Conservation (phyloP, 2,329 filamentous ascomycete genomes). For the Aspergillus flavus region DNA sequence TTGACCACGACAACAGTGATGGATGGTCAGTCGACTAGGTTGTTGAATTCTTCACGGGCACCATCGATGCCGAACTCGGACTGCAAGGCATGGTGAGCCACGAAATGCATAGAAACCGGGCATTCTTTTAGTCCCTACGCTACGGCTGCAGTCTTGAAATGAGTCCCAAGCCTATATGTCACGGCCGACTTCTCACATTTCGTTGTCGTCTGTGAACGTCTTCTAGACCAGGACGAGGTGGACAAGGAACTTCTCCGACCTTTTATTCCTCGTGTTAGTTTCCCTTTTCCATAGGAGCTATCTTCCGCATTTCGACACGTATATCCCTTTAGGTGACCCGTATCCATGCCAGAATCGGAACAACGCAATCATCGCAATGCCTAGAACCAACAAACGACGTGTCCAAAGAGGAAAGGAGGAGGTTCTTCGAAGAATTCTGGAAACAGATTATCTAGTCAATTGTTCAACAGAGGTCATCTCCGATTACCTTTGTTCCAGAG, state of each 20-base stretch:
- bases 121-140: slow-evolving; percentile 35
- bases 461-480: slow-evolving; percentile 4
- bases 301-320: background rate
- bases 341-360: slow-evolving; percentile 40
- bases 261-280: slow-evolving; percentile 35
- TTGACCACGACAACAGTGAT: slow-evolving; percentile 24
- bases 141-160: slow-evolving; percentile 29
- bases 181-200: slow-evolving; percentile 30
- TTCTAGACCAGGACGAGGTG: slow-evolving; percentile 23
- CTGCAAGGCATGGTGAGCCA: slow-evolving; percentile 34
- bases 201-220: slow-evolving; percentile 24
- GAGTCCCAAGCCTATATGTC: slow-evolving; percentile 30
- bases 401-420: slow-evolving; percentile 31
- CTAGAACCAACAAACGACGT: slow-evolving; percentile 36
- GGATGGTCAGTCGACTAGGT: slow-evolving; percentile 35
- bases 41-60: slow-evolving; percentile 36
- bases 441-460: slow-evolving; percentile 14
- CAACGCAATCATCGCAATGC: slow-evolving; percentile 41
- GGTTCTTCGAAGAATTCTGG: slow-evolving; percentile 36
- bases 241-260: slow-evolving; percentile 22
- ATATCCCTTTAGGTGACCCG: slow-evolving; percentile 30
- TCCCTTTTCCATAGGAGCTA: fast-evolving
- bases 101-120: slow-evolving; percentile 38
- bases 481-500: slow-evolving; percentile 17
- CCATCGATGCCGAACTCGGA: slow-evolving; percentile 35